These are phyloP conservation scores for Scytalidium lignicola DNA, from an alignment of 2,329 filamentous ascomycete genomes.

Conservation along the genomic window DNA sequence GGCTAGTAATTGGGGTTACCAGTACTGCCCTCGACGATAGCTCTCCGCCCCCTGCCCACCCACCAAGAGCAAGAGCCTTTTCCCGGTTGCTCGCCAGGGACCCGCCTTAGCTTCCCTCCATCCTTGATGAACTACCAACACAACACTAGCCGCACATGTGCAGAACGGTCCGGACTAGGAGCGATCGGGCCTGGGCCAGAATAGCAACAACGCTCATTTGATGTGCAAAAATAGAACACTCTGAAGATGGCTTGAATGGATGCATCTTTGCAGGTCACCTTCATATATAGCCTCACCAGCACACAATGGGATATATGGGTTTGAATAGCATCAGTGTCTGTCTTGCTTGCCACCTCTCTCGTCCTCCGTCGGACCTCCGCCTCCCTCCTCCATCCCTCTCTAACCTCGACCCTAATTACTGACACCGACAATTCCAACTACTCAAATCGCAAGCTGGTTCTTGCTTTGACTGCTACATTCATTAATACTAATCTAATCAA, in stretches of 20 bases:
- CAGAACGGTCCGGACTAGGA: constrained; percentile 16
- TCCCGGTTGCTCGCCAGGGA: neutral
- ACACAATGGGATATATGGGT: constrained; percentile 17
- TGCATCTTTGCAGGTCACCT: constrained; percentile 10
- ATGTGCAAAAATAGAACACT: constrained; percentile 40
- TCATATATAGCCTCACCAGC: constrained; percentile 25
- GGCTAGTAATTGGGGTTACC: neutral
- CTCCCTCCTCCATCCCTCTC: constrained; percentile 21
- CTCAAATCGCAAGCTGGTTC: constrained; percentile 29
- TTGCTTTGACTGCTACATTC: constrained; percentile 31
- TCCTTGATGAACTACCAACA: constrained; percentile 8
- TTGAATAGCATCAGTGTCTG: constrained; percentile 22
- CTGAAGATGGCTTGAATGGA: constrained; percentile 21
- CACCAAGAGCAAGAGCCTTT: neutral
- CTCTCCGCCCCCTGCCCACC: neutral
- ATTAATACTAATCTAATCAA: constrained; percentile 36
- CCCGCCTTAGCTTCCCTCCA: neutral
- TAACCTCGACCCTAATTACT: constrained; percentile 16
- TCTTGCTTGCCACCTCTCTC: constrained; percentile 11
- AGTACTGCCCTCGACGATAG: neutral
- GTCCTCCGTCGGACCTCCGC: constrained; percentile 7
- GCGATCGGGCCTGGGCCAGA: constrained; percentile 32
- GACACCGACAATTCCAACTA: constrained; percentile 18
- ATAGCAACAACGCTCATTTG: constrained; percentile 27
- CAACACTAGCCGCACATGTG: constrained; percentile 25